Percentiles rank a stretch among this genome's conserved stretches.
Conservation (phyloP, 1,284 basidiomycete genomes). For the Malassezia nana region DNA sequence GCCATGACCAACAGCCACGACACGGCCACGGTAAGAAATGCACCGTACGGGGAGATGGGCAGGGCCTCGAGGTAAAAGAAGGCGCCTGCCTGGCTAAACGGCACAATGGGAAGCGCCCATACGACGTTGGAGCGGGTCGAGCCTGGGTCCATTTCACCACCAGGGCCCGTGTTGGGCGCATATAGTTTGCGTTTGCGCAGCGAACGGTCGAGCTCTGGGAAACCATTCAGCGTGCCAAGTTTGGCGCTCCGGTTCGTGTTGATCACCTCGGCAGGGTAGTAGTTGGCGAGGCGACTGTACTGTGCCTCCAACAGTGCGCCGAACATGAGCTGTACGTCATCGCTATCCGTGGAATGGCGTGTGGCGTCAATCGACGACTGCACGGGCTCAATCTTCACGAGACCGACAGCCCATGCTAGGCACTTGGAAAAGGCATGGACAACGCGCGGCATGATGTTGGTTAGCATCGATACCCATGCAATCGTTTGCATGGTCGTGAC, state of each 20-base stretch:
- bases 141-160: slow-evolving; percentile 26
- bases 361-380: slow-evolving; percentile 71
- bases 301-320: slow-evolving; percentile 25
- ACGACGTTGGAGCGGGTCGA: slow-evolving; percentile 12
- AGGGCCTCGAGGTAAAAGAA: slow-evolving; percentile 32
- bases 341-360: slow-evolving; percentile 69
- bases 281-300: slow-evolving; percentile 15
- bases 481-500: slow-evolving; percentile 72
- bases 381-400: slow-evolving; percentile 62
- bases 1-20: slow-evolving; percentile 32
- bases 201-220: not conserved
- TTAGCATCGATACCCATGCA: slow-evolving; percentile 64
- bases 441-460: slow-evolving; percentile 73
- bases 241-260: slow-evolving; percentile 11
- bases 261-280: slow-evolving; percentile 7
- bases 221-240: slow-evolving; percentile 4
- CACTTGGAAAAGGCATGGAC: slow-evolving; percentile 72
- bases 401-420: slow-evolving; percentile 76
- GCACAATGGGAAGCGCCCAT: slow-evolving; percentile 22
- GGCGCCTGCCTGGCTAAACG: slow-evolving; percentile 24
- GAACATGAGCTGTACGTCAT: slow-evolving; percentile 49
- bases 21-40: slow-evolving; percentile 40
- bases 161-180: slow-evolving; percentile 41
- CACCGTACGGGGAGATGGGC: slow-evolving; percentile 35
- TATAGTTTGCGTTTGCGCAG: slow-evolving; percentile 18